phyloP scores from a whole-genome alignment of 371 early-diverging fungal genomes.

The Mucor irregularis region DNA sequence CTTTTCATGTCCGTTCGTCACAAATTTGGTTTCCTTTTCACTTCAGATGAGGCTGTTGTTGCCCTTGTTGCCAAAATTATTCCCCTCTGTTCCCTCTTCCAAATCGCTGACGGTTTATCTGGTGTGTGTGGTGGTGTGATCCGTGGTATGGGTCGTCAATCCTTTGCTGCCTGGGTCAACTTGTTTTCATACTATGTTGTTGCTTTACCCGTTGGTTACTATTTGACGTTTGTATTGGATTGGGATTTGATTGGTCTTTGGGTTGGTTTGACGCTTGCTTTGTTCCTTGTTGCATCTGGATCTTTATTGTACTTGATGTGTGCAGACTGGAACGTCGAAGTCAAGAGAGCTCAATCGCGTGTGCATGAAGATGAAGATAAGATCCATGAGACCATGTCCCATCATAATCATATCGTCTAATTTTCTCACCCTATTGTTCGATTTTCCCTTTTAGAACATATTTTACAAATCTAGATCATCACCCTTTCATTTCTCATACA shows the following conservation, averaged over 20 bases:
- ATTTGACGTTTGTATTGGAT: slow-evolving; percentile 53
- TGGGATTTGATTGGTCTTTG: slow-evolving; percentile 69
- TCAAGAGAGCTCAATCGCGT: slow-evolving; percentile 32
- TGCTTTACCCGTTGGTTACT: slow-evolving; percentile 66
- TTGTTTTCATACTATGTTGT: slow-evolving; percentile 62
- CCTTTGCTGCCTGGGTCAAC: slow-evolving; percentile 64
- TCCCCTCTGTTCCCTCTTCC: slow-evolving; percentile 77
- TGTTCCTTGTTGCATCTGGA: slow-evolving; percentile 43
- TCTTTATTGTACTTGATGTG: slow-evolving; percentile 26
- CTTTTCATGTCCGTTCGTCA: slow-evolving; percentile 41
- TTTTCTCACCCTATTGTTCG: no score
- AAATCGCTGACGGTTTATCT: slow-evolving; percentile 66
- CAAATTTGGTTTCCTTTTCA: slow-evolving; percentile 64
- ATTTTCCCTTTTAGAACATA: no score
- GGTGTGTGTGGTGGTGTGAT: slow-evolving; percentile 69
- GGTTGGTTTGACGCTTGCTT: slow-evolving; percentile 53
- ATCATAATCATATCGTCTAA: no score
- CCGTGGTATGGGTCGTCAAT: slow-evolving; percentile 70
- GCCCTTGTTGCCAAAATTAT: slow-evolving; percentile 63
- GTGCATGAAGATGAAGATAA: slow-evolving; percentile 29
- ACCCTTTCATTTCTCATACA: no score
- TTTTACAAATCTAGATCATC: no score
- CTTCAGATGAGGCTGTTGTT: slow-evolving; percentile 66
- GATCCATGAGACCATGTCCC: slow-evolving; percentile 10
- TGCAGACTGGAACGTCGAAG: slow-evolving; percentile 45